Conservation (phyloP, 192 early-diverging fungal species). For the Thamnidium elegans region DNA sequence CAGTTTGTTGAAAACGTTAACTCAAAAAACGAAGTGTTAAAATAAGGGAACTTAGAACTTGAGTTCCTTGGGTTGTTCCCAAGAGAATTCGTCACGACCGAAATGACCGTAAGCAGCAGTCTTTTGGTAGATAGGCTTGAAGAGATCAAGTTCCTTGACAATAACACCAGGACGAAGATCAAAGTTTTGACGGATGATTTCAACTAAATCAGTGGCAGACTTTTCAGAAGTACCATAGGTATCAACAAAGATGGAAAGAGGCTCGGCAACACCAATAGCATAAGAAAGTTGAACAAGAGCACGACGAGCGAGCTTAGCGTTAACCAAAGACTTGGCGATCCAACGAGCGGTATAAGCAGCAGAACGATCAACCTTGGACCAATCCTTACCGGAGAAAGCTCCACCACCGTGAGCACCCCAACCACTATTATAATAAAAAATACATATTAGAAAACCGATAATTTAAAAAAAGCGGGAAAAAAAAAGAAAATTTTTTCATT, state of each 20-base stretch:
- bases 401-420: constrained; percentile 70
- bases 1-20: constrained; percentile 28
- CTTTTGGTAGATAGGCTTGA: constrained; percentile 96
- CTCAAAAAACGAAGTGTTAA: constrained; percentile 1
- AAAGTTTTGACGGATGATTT: constrained; percentile 97
- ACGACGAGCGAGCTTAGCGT: constrained; percentile 90
- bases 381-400: constrained; percentile 99
- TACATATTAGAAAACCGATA: neutral
- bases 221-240: constrained; percentile 94
- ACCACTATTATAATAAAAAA: constrained; percentile 16
- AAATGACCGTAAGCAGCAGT: constrained; percentile 97
- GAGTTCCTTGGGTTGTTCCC: constrained; percentile 89
- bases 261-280: constrained; percentile 98
- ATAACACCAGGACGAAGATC: constrained; percentile 98
- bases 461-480: neutral
- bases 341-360: constrained; percentile 97
- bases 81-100: constrained; percentile 89
- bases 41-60: constrained; percentile 47
- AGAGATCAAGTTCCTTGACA: constrained; percentile 96
- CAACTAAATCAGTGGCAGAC: constrained; percentile 85
- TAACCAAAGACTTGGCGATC: constrained; percentile 97
- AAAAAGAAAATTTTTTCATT: neutral
- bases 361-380: constrained; percentile 98
- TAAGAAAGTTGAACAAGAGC: constrained; percentile 95
- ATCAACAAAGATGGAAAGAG: constrained; percentile 93